Base-by-base conservation (phyloP, 805 yeast genomes). In the Candida takata region DNA sequence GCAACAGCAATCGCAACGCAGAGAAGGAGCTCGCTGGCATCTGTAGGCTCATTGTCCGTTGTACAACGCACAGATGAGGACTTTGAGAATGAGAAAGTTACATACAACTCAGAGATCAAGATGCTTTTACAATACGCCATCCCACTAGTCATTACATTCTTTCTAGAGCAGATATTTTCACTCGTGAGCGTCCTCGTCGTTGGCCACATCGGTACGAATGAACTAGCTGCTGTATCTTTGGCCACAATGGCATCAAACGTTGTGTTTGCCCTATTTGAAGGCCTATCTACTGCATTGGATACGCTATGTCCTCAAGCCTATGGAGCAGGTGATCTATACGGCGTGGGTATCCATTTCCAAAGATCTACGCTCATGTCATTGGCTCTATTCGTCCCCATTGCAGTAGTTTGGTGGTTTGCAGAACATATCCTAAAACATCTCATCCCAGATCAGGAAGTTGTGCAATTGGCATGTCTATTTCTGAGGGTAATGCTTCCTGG, bases 221-320 rank as follows among this genome's bases (percentile, higher is more conserved):
- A 84, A 55, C 65, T 84, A 33, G 92, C 88, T 3, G 94, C 95
- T 0, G 90, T 84, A 5, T 79, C 90, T 1, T 63, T 84, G 52
- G 90, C 86, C 1, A 73, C 84, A 0, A 84, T 84, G 87, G 83
- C 92, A 1, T 82, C 85, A 1, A 80, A 80, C 44, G 82, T 84
- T 42, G 79, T 90, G 0, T 75, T 81, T 46, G 85, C 94, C 1
- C 67, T 84, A 24, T 78, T 84, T 49, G 90, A 83, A 53, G 95
- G 95, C 20, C 71, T 84, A 34, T 77, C 92, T 1, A 83, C 94
- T 0, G 81, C 87, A 32, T 65, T 84, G 41, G 95, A 84, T 53
- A 83, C 94, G 0, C 64, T 84, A 25, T 82, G 92, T 51, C 81
- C 95, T 1, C 94, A 84, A 57, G 90, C 94, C 0, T 84, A 73